Conservation (phyloP, 1,284 basidiomycete species). For the Naganishia liquefaciens region DNA sequence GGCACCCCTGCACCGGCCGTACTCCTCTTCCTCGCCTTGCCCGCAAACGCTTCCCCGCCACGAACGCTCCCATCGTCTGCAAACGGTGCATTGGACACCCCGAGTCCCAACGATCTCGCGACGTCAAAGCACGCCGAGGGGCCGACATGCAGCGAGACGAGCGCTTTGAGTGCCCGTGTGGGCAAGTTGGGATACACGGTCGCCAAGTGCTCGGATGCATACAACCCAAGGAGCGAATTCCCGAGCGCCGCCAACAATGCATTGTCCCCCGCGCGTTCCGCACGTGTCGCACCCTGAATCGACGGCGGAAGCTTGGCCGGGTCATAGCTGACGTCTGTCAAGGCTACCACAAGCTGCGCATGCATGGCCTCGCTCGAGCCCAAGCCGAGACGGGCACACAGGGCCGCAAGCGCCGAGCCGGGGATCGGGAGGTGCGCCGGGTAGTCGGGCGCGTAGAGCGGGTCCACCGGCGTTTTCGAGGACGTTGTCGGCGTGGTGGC, state of each 20-base stretch:
- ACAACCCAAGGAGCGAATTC: conserved; percentile 86
- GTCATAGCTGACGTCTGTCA: conserved; percentile 76
- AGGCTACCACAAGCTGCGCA: conserved; percentile 43
- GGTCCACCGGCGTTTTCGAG: background rate
- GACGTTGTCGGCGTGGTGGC: background rate
- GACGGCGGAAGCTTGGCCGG: conserved; percentile 36
- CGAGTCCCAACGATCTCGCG: conserved; percentile 69
- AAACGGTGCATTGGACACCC: conserved; percentile 38
- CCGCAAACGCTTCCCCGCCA: conserved; percentile 57
- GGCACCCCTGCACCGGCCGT: conserved; percentile 61
- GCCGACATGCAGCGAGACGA: conserved; percentile 87
- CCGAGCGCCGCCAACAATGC: conserved; percentile 77
- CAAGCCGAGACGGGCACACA: conserved; percentile 44
- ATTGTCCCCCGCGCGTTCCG: conserved; percentile 63
- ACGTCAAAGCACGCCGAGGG: conserved; percentile 78
- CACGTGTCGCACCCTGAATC: conserved; percentile 55
- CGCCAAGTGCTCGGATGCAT: conserved; percentile 82
- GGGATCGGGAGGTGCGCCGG: conserved; percentile 32
- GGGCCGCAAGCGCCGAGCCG: conserved; percentile 43
- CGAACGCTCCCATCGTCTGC: conserved; percentile 33
- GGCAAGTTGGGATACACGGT: conserved; percentile 87
- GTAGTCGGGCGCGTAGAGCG: conserved; percentile 30
- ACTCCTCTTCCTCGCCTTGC: conserved; percentile 64
- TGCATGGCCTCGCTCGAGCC: conserved; percentile 40
- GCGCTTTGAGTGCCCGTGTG: conserved; percentile 83